Percentiles rank a stretch among this genome's conserved stretches.
phyloP scores from a whole-genome alignment of 73 alveolate species.

The Paramecium tetraurelia region DNA sequence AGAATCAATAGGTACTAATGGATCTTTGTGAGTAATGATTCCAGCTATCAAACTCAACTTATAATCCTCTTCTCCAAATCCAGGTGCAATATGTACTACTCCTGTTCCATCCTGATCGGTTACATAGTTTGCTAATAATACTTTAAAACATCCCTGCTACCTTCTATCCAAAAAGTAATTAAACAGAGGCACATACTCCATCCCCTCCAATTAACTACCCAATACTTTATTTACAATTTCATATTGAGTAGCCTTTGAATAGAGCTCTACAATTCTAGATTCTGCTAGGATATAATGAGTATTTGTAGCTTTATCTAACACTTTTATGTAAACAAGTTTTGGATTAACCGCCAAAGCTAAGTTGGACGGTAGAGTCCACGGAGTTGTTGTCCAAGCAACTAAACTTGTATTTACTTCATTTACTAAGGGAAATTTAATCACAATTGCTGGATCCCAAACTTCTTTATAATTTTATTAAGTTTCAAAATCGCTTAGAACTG shows the following conservation, averaged over 20 bases:
- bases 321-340: conserved; percentile 81
- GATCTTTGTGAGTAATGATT: conserved; percentile 85
- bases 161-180: conserved; percentile 78
- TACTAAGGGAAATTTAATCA: conserved; percentile 90
- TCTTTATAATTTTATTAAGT: conserved; percentile 86
- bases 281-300: conserved; percentile 86
- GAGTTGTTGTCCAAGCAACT: conserved; percentile 99
- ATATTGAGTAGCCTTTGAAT: conserved; percentile 59
- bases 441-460: conserved; percentile 94
- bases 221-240: conserved; percentile 53
- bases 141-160: conserved; percentile 67
- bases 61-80: conserved; percentile 99
- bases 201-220: conserved; percentile 93
- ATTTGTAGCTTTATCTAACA: conserved; percentile 70
- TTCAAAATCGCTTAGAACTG: conserved; percentile 98
- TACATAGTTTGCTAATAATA: conserved; percentile 85
- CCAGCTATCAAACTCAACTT: conserved; percentile 76
- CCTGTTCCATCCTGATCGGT: conserved; percentile 99
- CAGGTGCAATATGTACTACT: conserved; percentile 99
- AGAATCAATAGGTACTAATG: conserved; percentile 96
- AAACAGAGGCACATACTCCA: conserved; percentile 94
- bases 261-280: conserved; percentile 74
- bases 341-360: conserved; percentile 95
- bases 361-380: conserved; percentile 99
- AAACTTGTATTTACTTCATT: conserved; percentile 84